Evolutionary conservation across 2,329 filamentous ascomycete genomes (phyloP).

Genomic region (Arthrobotrys musiformis): DNA sequence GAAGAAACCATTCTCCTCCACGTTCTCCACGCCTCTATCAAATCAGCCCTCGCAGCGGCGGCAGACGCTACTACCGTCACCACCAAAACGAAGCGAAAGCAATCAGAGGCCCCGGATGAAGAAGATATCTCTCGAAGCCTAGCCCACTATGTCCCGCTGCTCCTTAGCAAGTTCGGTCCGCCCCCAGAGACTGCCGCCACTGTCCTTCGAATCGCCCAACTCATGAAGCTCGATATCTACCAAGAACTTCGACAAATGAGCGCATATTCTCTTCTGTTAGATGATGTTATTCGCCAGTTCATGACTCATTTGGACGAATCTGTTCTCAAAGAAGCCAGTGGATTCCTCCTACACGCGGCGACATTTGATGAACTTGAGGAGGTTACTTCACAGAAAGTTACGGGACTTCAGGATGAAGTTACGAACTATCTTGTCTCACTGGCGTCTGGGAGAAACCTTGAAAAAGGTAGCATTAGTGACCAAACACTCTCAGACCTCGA

Average conservation of each 20-base stretch:
- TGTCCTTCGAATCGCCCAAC: conserved; percentile 85
- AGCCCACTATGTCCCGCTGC: conserved; percentile 79
- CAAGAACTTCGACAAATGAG: conserved; percentile 86
- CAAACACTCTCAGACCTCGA: conserved; percentile 76
- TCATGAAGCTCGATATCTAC: conserved; percentile 86
- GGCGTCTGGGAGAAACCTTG: conserved; percentile 77
- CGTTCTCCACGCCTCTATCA: conserved; percentile 74
- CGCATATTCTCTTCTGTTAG: conserved; percentile 81
- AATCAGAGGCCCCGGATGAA: conserved; percentile 53
- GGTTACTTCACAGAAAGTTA: conserved; percentile 80
- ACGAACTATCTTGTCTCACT: conserved; percentile 78
- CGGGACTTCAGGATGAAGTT: conserved; percentile 85
- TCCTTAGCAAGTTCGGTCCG: conserved; percentile 94
- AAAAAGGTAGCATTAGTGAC: conserved; percentile 75
- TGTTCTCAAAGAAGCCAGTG: conserved; percentile 84
- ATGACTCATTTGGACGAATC: conserved; percentile 87
- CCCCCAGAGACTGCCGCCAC: conserved; percentile 84
- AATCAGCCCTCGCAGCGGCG: conserved; percentile 26
- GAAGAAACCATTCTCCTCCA: conserved; percentile 90
- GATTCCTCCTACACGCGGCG: conserved; percentile 83
- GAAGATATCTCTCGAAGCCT: conserved; percentile 64
- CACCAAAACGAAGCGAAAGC: conserved; percentile 44
- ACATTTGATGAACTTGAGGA: conserved; percentile 90
- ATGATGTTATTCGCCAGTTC: conserved; percentile 94
- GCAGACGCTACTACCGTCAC: conserved; percentile 39